Evolutionary conservation across 2,329 filamentous ascomycete genomes (phyloP), one percentile per base, ranked within the genome.

Genomic region (Pyrenophora teres): DNA sequence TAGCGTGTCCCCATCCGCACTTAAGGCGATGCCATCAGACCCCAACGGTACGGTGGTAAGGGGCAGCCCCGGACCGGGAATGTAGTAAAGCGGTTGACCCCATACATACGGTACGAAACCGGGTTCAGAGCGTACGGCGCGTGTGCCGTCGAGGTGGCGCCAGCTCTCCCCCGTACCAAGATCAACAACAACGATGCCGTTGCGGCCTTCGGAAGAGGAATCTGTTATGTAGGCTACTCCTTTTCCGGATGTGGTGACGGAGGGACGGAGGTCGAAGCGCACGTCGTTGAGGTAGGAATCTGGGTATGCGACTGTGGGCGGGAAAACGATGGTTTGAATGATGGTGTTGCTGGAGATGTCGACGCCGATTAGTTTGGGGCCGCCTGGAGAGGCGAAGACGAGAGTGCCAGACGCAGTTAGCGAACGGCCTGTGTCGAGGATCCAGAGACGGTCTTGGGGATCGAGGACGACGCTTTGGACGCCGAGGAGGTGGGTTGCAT

Each of bases 191-290:
- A 82, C 69, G 46, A 82, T 75, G 3, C 75, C 80, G 46, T 64
- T 64, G 79, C 76, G 75, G 32, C 80, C 79, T 63, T 80, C 77
- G 38, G 63, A 62, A 39, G 72, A 77, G 30, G 75, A 78, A 57
- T 83, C 81, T 19, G 80, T 82, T 60, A 83, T 81, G 63, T 83
- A 83, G 0, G 79, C 80, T 12, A 82, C 60, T 15, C 80, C 80
- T 23, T 76, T 57, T 3, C 79, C 78, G 2, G 72, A 71, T 12
- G 66, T 54, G 0, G 77, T 77, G 6, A 79, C 30, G 15, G 64
- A 62, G 2, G 75, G 44, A 12, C 75, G 74, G n/a, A 82, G 71
- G 56, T 83, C 80, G 65, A 83, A 79, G 42, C 81, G 78, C 7
- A 83, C 71, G 54, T 83, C 81, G 60, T 83, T 83, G 31, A 81